These are phyloP conservation scores for Poa annua DNA, from an alignment of 176 grass and related monocot genomes.

Conservation along the genomic window DNA sequence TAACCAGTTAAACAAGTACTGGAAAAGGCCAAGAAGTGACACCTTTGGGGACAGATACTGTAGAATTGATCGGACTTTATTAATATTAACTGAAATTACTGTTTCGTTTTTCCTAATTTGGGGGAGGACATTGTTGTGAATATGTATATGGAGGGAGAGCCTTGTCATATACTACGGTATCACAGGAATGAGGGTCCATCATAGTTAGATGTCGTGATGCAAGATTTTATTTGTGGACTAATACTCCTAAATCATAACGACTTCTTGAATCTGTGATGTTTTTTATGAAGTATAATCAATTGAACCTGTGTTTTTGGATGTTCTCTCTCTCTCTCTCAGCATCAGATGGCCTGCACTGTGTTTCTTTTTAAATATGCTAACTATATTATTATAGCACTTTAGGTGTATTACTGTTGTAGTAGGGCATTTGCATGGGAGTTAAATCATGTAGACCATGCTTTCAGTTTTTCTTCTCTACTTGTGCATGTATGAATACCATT, in stretches of 20 bases:
- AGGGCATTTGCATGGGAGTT: conserved; percentile 1
- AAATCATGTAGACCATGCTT: neutral
- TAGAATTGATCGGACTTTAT: neutral
- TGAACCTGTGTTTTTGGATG: neutral
- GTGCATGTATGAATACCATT: neutral
- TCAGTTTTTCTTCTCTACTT: neutral
- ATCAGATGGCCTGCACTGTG: neutral
- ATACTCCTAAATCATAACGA: neutral
- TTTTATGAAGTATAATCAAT: neutral
- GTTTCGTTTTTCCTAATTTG: neutral
- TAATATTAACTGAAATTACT: neutral
- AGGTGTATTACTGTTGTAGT: neutral
- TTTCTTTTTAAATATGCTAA: neutral
- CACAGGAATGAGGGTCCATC: neutral
- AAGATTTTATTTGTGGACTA: neutral
- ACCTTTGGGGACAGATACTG: neutral
- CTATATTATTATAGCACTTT: neutral
- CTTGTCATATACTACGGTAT: neutral
- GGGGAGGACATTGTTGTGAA: neutral
- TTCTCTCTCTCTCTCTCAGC: neutral
- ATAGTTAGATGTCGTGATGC: neutral
- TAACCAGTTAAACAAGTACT: conserved; percentile 14
- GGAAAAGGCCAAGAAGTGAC: neutral
- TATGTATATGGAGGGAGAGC: neutral
- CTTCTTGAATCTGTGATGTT: neutral